Base-by-base conservation (phyloP, 805 yeast species). In the Candida railenensis region DNA sequence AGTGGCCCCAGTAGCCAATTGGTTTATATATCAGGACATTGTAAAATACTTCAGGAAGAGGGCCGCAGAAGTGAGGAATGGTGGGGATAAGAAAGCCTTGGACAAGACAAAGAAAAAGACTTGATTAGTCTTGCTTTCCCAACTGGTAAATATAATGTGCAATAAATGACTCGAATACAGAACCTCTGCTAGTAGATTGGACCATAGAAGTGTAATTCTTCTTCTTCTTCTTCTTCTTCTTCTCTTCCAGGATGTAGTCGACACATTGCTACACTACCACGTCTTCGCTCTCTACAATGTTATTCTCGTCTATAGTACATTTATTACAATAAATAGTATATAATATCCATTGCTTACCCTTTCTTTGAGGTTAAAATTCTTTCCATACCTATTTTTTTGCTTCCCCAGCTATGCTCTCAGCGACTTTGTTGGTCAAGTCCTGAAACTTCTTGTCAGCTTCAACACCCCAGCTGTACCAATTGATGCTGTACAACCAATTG, bases 401-500 rank as follows among this genome's bases (percentile, higher is more conserved):
- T 20, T 25, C 43, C 14, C 19, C 33, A 9, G 28, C 39, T 7
- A 42, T 7, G 21, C 15, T 43, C 46, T 33, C 46, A 11, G 48
- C 52, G 3, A 56, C 32, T 52, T 63, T 67, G 48, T 65, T 63
- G 5, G 66, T 57, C 45, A 69, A 53, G 28, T 56, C 53, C 43
- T 53, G 54, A 36, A 68, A 42, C 54, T 66, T 62, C 46, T 60
- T 56, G 53, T 71, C 74, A 14, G 64, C 61, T 21, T 62, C 56
- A 34, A 69, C 54, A 1, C 73, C 74, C 53, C 62, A 55, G 47
- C 67, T 65, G 62, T 77, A 69, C 76, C 81, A 66, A 59, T 75
- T 73, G 50, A 80, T 69, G 40, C 75, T 57, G 56, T 85, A 85
- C 12, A 85, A 53, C 79, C 86, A 83, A 53, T 81, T 81, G 19